Conservation (phyloP, 1,139 yeast species). For the Blastobotrys arbuscula region DNA sequence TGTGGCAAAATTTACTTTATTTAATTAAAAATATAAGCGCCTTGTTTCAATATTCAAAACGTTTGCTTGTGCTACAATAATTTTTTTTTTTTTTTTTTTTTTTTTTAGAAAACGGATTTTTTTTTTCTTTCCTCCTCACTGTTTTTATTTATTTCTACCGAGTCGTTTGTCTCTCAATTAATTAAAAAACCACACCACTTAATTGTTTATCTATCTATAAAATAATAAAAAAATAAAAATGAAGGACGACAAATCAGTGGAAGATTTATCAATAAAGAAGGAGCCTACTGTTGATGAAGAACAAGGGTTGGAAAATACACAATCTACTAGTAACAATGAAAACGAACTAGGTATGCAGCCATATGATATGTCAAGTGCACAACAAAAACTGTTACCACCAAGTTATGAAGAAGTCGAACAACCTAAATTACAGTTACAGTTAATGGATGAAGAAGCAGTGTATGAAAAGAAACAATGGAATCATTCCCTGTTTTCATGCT, state of each 20-base stretch:
- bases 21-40: too few species aligned
- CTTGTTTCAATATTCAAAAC: too few species aligned
- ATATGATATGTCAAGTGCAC: not conserved
- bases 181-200: too few species aligned
- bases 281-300: not conserved
- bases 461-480: constrained; percentile 1
- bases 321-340: too few species aligned
- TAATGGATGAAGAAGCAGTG: constrained; percentile 6
- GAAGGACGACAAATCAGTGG: not conserved
- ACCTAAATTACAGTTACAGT: not conserved
- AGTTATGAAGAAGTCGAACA: not conserved
- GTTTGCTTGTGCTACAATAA: too few species aligned
- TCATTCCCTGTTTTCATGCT: constrained; percentile 3
- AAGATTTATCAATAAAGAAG: not conserved
- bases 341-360: constrained; percentile 1
- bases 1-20: too few species aligned
- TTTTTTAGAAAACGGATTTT: too few species aligned
- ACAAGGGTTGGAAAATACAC: not conserved
- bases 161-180: too few species aligned
- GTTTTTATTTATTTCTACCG: too few species aligned
- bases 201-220: too few species aligned
- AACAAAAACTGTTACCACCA: not conserved
- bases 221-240: not conserved
- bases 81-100: too few species aligned
- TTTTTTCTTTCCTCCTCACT: too few species aligned